Percentiles rank a stretch among this genome's conserved stretches.
phyloP scores from a whole-genome alignment of 495 filamentous ascomycete species.

The Gamarada debralockiae region DNA sequence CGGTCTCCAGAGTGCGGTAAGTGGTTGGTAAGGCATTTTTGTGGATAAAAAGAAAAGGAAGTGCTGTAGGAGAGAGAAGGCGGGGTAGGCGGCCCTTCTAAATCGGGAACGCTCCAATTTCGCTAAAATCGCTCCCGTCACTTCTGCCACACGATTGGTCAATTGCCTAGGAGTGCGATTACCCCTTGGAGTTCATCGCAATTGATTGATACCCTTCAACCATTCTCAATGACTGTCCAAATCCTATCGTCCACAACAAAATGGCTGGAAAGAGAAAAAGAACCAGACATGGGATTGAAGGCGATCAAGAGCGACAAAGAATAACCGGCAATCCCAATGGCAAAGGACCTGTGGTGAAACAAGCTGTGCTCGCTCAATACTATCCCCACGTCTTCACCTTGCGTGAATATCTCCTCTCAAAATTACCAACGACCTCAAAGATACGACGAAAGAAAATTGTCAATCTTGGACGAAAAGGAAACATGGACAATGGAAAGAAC shows the following conservation, averaged over 20 bases:
- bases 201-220: too few species aligned
- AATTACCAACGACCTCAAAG: slow-evolving; percentile 39
- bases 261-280: slow-evolving; percentile 30
- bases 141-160: background rate
- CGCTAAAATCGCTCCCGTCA: background rate
- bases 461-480: slow-evolving; percentile 11
- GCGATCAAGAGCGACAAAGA: slow-evolving; percentile 8
- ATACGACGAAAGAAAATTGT: slow-evolving; percentile 42
- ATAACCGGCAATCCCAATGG: background rate
- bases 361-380: slow-evolving; percentile 71
- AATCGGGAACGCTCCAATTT: too few species aligned
- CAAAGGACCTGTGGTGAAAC: slow-evolving; percentile 32
- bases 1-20: too few species aligned
- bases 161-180: too few species aligned
- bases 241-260: background rate
- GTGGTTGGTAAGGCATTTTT: too few species aligned
- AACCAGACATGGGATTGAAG: slow-evolving; percentile 6
- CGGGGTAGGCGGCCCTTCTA: too few species aligned
- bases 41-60: too few species aligned
- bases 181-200: too few species aligned
- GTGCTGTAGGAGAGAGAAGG: too few species aligned
- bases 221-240: background rate
- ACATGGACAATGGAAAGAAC: slow-evolving; percentile 29
- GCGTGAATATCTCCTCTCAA: slow-evolving; percentile 63
- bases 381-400: slow-evolving; percentile 66